Percentiles rank a stretch among this genome's conserved stretches.
These are phyloP conservation scores for Clavulina sp. DNA, from an alignment of 768 basidiomycete genomes.

Conservation along the genomic window DNA sequence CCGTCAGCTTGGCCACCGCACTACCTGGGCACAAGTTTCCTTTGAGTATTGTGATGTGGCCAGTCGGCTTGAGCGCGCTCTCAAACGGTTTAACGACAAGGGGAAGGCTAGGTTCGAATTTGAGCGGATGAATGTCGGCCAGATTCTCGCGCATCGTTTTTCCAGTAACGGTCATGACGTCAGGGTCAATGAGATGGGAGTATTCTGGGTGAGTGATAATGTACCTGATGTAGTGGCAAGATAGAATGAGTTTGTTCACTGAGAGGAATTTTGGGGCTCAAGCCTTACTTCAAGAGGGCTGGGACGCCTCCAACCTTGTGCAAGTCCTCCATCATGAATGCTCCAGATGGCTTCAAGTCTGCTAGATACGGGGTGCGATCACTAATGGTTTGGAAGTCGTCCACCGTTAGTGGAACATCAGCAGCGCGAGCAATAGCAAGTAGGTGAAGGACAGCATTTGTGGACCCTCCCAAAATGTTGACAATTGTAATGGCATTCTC, in stretches of 20 bases:
- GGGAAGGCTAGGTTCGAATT: slow-evolving; percentile 40
- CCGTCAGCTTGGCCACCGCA: slow-evolving; percentile 84
- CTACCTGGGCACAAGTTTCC: slow-evolving; percentile 81
- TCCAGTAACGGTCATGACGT: slow-evolving; percentile 77
- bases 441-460: slow-evolving; percentile 73
- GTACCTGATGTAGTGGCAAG: slow-evolving; percentile 28
- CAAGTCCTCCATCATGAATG: slow-evolving; percentile 81
- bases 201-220: slow-evolving; percentile 36
- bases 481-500: slow-evolving; percentile 70
- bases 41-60: slow-evolving; percentile 71
- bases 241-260: background rate
- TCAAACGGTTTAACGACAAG: slow-evolving; percentile 55
- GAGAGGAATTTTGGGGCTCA: background rate
- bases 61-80: slow-evolving; percentile 72
- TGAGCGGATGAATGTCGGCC: slow-evolving; percentile 51
- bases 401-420: slow-evolving; percentile 53
- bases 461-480: slow-evolving; percentile 70
- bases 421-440: slow-evolving; percentile 74
- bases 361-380: slow-evolving; percentile 70
- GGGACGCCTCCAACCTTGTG: slow-evolving; percentile 77
- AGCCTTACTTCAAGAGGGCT: slow-evolving; percentile 63
- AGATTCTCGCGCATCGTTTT: slow-evolving; percentile 81
- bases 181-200: slow-evolving; percentile 63
- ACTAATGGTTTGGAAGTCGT: slow-evolving; percentile 71
- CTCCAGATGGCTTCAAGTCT: slow-evolving; percentile 74